Evolutionary conservation across 176 grass and related monocot genomes (phyloP).

Genomic region (Juncus effusus): DNA sequence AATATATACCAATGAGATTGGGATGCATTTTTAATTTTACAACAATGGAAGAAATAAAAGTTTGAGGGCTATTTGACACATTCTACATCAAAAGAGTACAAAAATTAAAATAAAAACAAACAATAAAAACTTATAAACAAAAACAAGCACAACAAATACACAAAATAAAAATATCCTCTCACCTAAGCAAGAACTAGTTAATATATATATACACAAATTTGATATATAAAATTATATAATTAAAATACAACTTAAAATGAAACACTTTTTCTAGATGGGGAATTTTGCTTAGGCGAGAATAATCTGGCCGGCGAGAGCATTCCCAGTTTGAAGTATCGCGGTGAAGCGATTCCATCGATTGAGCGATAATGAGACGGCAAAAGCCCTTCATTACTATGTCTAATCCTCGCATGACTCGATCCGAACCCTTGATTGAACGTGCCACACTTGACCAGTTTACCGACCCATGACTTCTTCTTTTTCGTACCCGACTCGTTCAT

Average conservation of each 20-base stretch:
- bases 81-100: no score
- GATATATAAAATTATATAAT: no score
- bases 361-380: slow-evolving; percentile 65
- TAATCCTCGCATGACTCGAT: slow-evolving; percentile 25
- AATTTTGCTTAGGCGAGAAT: slow-evolving; percentile 61
- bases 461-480: slow-evolving; percentile 41
- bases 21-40: no score
- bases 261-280: slow-evolving; percentile 33
- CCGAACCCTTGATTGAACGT: slow-evolving; percentile 51
- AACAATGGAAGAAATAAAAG: no score
- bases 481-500: slow-evolving; percentile 46
- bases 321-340: slow-evolving; percentile 44
- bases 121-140: no score
- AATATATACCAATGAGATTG: no score
- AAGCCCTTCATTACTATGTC: slow-evolving; percentile 42
- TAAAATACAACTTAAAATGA: slow-evolving; percentile 7
- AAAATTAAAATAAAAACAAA: no score
- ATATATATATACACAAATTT: no score
- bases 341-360: slow-evolving; percentile 59
- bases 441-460: slow-evolving; percentile 53
- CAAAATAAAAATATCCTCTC: slow-evolving; percentile 5
- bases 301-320: slow-evolving; percentile 75
- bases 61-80: no score
- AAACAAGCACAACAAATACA: slow-evolving; percentile 20
- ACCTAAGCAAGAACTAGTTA: not conserved